Evolutionary conservation across 2,329 filamentous ascomycete species (phyloP), one percentile per base, ranked within the genome.

Genomic region (Paecilomyces formosus): DNA sequence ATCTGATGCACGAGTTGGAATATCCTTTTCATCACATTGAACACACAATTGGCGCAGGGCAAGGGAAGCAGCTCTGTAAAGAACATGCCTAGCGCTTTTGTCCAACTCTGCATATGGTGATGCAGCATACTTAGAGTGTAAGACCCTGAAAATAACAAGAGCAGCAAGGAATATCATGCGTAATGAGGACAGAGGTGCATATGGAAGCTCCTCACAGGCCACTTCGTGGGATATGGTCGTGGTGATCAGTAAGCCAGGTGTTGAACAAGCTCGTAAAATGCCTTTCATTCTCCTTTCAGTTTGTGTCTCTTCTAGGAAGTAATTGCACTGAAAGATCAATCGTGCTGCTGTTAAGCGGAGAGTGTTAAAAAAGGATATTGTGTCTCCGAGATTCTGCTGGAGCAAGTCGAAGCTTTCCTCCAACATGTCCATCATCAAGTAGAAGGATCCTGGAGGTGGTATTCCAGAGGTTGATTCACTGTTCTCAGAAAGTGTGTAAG

Each of bases 121-220:
- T 39, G 55, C 30, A 15, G 55, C 18, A 18, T 56, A 56, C 13
- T 11, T 56, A n/a, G 55, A 56, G 51, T 56, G 55, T n/a, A 56
- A 30, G 15, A 56, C 39, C 13, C 55, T 39, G 22, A 56, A 56
- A 2, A 56, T 56, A n/a, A 56, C 33, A 9, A 56, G 21, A 51
- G 55, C 55, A 31, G 55, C 55, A 21, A 15, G 18, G 33, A 56
- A 51, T 18, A 56, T 56, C 39, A 51, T 26, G 24, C 55, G 35
- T 21, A 12, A n/a, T 3, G 39, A n/a, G 13, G 26, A 18, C 30
- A 24, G 35, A 12, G 55, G 55, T 9, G 55, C 18, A 21, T 56
- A 56, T 28, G 31, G 21, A 3, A 56, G 39, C n/a, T 56, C 35
- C 13, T 56, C 55, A 11, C 51, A 49, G 6, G 55, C 55, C 12